Evolutionary conservation across 2,329 filamentous ascomycete genomes (phyloP), one percentile per base, ranked within the genome.

Genomic region (Scytalidium sp.): DNA sequence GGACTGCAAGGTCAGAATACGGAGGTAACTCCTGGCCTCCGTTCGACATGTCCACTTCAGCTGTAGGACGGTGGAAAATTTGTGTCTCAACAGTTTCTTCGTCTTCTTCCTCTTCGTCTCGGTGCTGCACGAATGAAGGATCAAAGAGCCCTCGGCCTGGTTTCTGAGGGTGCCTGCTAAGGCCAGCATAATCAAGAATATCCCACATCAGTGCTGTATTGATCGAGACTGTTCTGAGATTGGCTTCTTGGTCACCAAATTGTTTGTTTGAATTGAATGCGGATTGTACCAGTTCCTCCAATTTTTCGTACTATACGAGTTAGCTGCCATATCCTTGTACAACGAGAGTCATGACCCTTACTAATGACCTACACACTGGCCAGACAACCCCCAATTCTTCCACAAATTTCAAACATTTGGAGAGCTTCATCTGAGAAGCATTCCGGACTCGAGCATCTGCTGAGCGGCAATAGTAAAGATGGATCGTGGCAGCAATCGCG

Each of bases 141-240:
- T 64, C 56, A 32, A 65, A 65, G 4, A 64, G 54, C 3, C 56
- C 56, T 19, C 54, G 48, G 3, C 56, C 56, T 3, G 50, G 41
- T 4, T 43, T 43, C 23, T 19, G 29, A 9, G 27, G 52, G 7
- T 45, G 27, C n/a, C 19, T 51, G 40, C 46, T 53, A 5, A 51
- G 50, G 21, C 54, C 52, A n/a, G 50, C 56, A 43, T 62, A 62
- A 6, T 58, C 54, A 23, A 65, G 57, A 44, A 65, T 64, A 20
- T 63, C 60, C 63, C 63, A 65, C 63, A 65, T 65, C 22, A 65
- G 41, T 11, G 54, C 51, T 6, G 60, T 63, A 23, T 65, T 60
- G 32, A 65, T 65, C 10, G 63, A 65, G 10, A 65, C 48, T 11
- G 62, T 64, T 43, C 60, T 56, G 11, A 59, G 48, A 15, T 52